These are phyloP conservation scores for Malassezia arunalokei DNA, from an alignment of 1,284 basidiomycete species.

Conservation along the genomic window DNA sequence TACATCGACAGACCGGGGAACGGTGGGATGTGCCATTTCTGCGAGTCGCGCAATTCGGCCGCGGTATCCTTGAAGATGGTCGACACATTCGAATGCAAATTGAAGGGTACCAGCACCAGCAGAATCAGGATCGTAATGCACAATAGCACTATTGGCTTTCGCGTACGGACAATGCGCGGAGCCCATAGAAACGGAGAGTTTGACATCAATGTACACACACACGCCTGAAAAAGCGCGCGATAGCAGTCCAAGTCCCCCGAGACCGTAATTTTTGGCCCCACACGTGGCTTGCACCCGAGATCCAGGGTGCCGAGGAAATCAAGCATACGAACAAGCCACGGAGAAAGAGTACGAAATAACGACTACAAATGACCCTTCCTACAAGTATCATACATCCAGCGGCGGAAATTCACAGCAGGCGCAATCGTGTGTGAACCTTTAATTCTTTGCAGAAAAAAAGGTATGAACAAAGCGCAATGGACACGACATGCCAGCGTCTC, in stretches of 20 bases:
- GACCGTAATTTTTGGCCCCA: no score
- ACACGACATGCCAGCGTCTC: background rate
- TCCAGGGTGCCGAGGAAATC: background rate
- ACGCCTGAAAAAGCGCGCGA: background rate
- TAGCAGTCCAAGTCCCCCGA: background rate
- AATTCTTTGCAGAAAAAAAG: background rate
- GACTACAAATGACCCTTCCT: background rate
- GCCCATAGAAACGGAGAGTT: background rate
- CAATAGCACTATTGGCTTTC: constrained; percentile 6
- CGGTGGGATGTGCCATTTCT: background rate
- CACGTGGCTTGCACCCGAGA: no score
- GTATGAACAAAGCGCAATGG: background rate
- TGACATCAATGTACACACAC: background rate
- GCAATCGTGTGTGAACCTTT: background rate
- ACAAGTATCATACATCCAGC: background rate
- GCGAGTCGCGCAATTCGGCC: constrained; percentile 5
- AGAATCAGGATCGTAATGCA: constrained; percentile 1
- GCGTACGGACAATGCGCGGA: constrained; percentile 4
- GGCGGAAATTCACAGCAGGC: background rate
- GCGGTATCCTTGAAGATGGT: constrained; percentile 10
- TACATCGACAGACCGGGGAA: constrained; percentile 3
- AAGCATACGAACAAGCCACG: background rate
- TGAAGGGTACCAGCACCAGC: constrained; percentile 11
- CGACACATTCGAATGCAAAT: constrained; percentile 9
- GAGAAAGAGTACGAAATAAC: background rate